A percentile compares a stretch with the other conserved stretches of the same genome.
Conservation (phyloP, 768 basidiomycete genomes). For the Gyrodon lividus region DNA sequence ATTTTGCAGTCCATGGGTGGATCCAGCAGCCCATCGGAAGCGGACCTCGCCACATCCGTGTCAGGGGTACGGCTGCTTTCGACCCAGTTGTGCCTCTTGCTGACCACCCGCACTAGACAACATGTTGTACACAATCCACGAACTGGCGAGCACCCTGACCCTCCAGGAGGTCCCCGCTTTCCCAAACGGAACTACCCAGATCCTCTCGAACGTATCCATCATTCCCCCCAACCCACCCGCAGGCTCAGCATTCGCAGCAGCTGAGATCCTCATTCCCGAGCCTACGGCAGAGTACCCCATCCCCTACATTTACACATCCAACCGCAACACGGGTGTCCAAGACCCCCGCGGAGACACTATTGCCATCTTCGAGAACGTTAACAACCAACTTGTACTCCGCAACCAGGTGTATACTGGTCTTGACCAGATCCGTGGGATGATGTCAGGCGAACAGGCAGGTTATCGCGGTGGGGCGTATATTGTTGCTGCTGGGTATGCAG, state of each 20-base stretch:
- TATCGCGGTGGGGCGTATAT: slow-evolving; percentile 50
- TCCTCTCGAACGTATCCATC: slow-evolving; percentile 51
- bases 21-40: slow-evolving; percentile 63
- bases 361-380: slow-evolving; percentile 54
- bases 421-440: slow-evolving; percentile 66
- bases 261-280: slow-evolving; percentile 61
- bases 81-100: neutral
- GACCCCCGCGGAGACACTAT: slow-evolving; percentile 62
- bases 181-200: slow-evolving; percentile 50
- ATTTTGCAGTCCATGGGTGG: slow-evolving; percentile 55
- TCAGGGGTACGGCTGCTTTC: slow-evolving; percentile 27
- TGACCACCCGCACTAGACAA: slow-evolving; percentile 36
- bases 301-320: slow-evolving; percentile 64
- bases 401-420: slow-evolving; percentile 62
- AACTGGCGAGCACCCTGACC: slow-evolving; percentile 54
- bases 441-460: slow-evolving; percentile 44
- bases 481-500: slow-evolving; percentile 53
- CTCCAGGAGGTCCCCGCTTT: slow-evolving; percentile 49
- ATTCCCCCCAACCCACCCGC: slow-evolving; percentile 41
- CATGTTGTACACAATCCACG: slow-evolving; percentile 53
- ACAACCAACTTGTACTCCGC: slow-evolving; percentile 39
- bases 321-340: slow-evolving; percentile 55
- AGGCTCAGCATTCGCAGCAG: slow-evolving; percentile 47
- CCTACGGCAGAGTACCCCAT: slow-evolving; percentile 45
- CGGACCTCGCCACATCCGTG: slow-evolving; percentile 56